phyloP scores from a whole-genome alignment of 495 filamentous ascomycete species.

The Penicillium manginii region DNA sequence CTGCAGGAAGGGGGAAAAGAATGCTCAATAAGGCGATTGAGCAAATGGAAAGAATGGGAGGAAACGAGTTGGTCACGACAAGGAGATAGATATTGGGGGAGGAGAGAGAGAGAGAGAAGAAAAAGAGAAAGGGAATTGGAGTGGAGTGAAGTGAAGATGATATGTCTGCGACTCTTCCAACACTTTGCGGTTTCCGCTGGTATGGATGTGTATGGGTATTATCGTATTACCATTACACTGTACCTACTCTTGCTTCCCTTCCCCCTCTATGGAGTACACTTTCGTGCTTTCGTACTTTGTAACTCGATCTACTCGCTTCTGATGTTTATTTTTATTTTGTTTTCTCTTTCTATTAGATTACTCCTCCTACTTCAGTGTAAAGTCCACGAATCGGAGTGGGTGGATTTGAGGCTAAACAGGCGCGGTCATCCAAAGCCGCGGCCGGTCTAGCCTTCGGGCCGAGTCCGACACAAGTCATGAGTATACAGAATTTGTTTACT shows the following conservation, averaged over 20 bases:
- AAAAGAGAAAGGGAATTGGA: conserved; percentile 3
- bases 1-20: background rate
- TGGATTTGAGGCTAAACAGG: conserved; percentile 5
- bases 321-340: too few species aligned
- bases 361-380: background rate
- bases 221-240: background rate
- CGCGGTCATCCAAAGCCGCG: too few species aligned
- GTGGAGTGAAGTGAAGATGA: conserved; percentile 8
- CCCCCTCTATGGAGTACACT: background rate
- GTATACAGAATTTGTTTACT: too few species aligned
- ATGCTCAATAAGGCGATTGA: conserved; percentile 13
- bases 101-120: conserved; percentile 1
- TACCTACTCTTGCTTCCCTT: too few species aligned
- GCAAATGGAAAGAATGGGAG: background rate
- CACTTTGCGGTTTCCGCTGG: too few species aligned
- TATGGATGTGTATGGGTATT: conserved; percentile 1
- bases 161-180: background rate
- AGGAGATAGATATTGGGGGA: background rate
- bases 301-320: too few species aligned
- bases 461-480: background rate
- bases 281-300: too few species aligned
- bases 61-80: too few species aligned
- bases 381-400: background rate
- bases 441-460: conserved; percentile 1
- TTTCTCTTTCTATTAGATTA: too few species aligned